Base-by-base conservation (phyloP, 768 basidiomycete species). In the Leccinum longicurvipes region DNA sequence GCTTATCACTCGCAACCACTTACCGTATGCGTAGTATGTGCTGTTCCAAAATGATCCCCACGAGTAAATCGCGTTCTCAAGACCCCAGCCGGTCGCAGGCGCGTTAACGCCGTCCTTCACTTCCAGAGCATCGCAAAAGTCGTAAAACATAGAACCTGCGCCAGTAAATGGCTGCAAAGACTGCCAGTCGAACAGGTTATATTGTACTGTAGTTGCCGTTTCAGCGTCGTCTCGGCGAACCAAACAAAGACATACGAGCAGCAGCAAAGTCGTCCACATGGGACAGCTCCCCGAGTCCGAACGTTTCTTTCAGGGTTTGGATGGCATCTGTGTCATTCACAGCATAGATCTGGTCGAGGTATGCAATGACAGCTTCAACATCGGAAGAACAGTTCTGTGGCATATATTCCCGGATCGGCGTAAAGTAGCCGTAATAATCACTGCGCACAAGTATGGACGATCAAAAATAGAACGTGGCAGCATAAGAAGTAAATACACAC, bases 1-100 rank as follows among this genome's bases (percentile, higher is more conserved):
- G n/a, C 17, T 36, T n/a, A 17, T 36, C 10, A 25, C 39, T 44
- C 4, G 29, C 34, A 46, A 47, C 17, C 12, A 75, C 42, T 23
- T 44, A 44, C 42, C 19, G 6, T 44, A 23, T 44, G 42, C n/a
- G 14, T 44, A 44, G 7, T 21, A 23, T 11, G 21, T 44, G 14
- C 7, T 19, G 12, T 44, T 44, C 42, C 42, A 44, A 23, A 44
- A 44, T 14, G 42, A 44, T 44, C 42, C 42, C n/a, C 21, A 44
- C 10, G 42, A 19, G n/a, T 44, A 21, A 21, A 44, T 44, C 6
- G 42, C 42, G 1, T 44, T 44, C n/a, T 44, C 42, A 3, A 44
- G 42, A 44, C 42, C 42, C 42, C 42, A 44, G 5, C 42, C 42
- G 14, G 42, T 23, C n/a, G 42, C 42, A 23, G 42, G 42, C 3